Conservation (phyloP, 768 basidiomycete genomes). For the Rhizopogon vinicolor region DNA sequence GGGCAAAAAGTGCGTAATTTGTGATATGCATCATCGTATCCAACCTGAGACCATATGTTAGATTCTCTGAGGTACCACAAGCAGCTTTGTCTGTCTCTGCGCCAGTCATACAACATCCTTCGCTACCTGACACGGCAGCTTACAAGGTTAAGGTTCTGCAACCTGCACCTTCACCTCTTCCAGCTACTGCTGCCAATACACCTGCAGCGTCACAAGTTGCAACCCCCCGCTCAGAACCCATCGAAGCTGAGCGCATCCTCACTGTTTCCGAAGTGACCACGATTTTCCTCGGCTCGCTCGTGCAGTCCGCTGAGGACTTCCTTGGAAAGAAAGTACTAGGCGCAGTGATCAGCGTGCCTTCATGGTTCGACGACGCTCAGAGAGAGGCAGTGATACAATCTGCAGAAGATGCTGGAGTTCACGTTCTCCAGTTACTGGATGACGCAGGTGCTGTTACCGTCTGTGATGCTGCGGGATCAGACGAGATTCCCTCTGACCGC, state of each 20-base stretch:
- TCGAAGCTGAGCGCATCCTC: conserved; percentile 60
- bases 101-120: conserved; percentile 73
- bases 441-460: conserved; percentile 74
- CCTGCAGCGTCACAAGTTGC: conserved; percentile 64
- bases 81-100: conserved; percentile 52
- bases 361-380: conserved; percentile 68
- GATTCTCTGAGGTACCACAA: conserved; percentile 72
- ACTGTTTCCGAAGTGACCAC: conserved; percentile 81
- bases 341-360: conserved; percentile 80
- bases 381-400: conserved; percentile 67
- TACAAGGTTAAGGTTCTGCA: conserved; percentile 82
- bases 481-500: conserved; percentile 50
- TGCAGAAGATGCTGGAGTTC: conserved; percentile 75
- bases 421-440: conserved; percentile 82
- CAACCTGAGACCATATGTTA: conserved; percentile 20
- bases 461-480: conserved; percentile 43
- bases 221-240: conserved; percentile 73
- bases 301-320: conserved; percentile 88
- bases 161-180: conserved; percentile 68
- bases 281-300: conserved; percentile 80
- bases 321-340: conserved; percentile 74
- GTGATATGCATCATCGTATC: neutral
- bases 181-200: conserved; percentile 50
- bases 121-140: conserved; percentile 64
- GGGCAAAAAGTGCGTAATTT: conserved; percentile 74